A percentile compares a stretch with the other conserved stretches of the same genome.
phyloP scores from a whole-genome alignment of 345 rosid genomes.

The Reutealis trisperma region DNA sequence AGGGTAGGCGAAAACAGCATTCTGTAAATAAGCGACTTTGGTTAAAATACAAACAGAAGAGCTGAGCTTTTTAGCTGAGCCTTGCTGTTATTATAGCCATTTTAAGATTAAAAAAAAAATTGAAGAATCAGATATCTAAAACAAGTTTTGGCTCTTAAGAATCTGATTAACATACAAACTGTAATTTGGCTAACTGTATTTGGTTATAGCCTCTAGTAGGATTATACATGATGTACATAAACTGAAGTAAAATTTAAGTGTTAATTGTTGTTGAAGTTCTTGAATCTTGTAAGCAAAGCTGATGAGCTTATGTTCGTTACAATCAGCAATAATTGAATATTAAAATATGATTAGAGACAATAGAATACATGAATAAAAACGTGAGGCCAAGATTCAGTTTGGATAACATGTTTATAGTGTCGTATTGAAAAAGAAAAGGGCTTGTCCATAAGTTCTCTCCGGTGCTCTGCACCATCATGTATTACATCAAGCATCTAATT shows the following conservation, averaged over 20 bases:
- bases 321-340: no score
- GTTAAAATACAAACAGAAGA: neutral
- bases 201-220: no score
- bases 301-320: no score
- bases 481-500: no score
- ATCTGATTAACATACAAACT: no score
- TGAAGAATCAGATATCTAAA: neutral
- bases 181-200: no score
- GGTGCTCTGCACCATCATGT: neutral
- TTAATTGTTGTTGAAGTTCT: no score
- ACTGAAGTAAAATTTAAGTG: no score
- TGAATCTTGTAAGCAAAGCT: no score
- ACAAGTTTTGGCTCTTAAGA: neutral
- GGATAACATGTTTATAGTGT: neutral
- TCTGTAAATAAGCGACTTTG: constrained; percentile 24
- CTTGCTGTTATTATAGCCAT: neutral
- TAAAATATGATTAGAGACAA: neutral
- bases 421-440: no score
- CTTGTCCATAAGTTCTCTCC: neutral
- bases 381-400: neutral
- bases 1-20: constrained; percentile 1
- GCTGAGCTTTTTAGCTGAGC: neutral
- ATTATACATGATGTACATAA: no score
- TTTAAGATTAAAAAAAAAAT: neutral
- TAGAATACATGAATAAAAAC: neutral